Evolutionary conservation across 306 rosid species (phyloP), one percentile per base, ranked within the genome.

Genomic region (Herpetospermum pedunculosum): DNA sequence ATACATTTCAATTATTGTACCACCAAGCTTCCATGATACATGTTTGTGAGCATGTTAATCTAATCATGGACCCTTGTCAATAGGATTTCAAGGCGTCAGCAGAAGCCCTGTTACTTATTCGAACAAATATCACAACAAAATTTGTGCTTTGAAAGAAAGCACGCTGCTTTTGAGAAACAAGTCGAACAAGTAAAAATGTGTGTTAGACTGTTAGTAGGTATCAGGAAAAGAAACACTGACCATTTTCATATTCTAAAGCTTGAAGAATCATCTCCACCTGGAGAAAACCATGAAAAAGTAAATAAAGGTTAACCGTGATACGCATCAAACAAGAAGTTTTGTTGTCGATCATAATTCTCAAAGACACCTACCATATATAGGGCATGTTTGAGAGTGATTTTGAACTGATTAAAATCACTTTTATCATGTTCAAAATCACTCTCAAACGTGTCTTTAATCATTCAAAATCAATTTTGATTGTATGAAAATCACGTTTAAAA

Each of bases 181-280:
- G 70, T 58, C 47, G 28, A 80, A 18, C 53, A 28, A 37, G 29
- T 35, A 10, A 78, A 70, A 28, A 37, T 11, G 4, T 32, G 46
- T 5, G 40, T 35, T n/a, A n/a, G n/a, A n/a, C n/a, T n/a, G n/a
- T n/a, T 14, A 8, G 23, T 50, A 16, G 29, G 34, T 47, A 47
- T 30, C n/a, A 32, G 25, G 72, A 60, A 35, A 69, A 75, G 67
- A 77, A 71, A 23, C n/a, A 11, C 79, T 82, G 77, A 89, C 97
- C 97, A 28, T 80, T 86, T 85, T 92, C 94, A 81, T 88, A 92
- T 76, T 92, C 94, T 67, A 88, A 78, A 54, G 97, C 96, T 88
- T 92, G 96, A 79, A 92, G 97, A 82, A 92, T 86, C 97, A 92
- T 88, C 82, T 92, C 97, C 64, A 89, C 87, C 96, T 92, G 85